Evolutionary conservation across 768 basidiomycete genomes (phyloP), one percentile per base, ranked within the genome.

Genomic region (Russula ochroleuca): DNA sequence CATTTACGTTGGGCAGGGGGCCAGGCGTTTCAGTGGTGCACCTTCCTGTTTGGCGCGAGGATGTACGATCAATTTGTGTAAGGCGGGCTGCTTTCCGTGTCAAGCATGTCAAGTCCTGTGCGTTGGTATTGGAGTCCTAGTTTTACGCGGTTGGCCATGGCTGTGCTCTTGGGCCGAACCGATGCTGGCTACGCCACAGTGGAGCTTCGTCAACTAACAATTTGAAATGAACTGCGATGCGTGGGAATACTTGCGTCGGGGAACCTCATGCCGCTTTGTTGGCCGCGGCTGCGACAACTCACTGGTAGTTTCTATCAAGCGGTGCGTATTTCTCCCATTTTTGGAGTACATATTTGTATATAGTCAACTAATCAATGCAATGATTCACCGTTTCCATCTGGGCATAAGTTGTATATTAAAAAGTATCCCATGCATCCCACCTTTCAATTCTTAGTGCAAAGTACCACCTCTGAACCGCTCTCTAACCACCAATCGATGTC

Each of bases 401-500:
- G 2, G 21, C 2, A 25, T 61, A 33, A 61, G 35, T 61, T 28
- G 13, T 51, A 31, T 40, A 40, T n/a, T 59, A 51, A 40, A 17
- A 33, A 38, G 31, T 41, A 6, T 45, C 15, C 21, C n/a, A 25
- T 6, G 7, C 19, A 8, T 23, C 21, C 28, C 8, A 19, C 19
- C 4, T n/a, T 17, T 47, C 28, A 65, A 10, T 43, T 21, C 40
- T 54, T 61, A 50, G 57, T 41, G 57, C 64, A 66, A 43, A 72
- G 62, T 5, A 73, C 50, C 31, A 82, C 68, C 61, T 75, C 70
- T 60, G 77, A 75, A 21, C 71, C 81, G 9, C 81, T 79, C 62
- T 90, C 87, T 41, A 92, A 70, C 7, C 91, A 81, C 88, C 88
- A 91, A 63, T 79, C 82, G 47, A 92, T 71, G 57, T 84, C 80